Percentiles rank a stretch among this genome's conserved stretches.
These are phyloP conservation scores for Taphrina flavorubra DNA, from an alignment of 1,139 yeast genomes.

Conservation along the genomic window DNA sequence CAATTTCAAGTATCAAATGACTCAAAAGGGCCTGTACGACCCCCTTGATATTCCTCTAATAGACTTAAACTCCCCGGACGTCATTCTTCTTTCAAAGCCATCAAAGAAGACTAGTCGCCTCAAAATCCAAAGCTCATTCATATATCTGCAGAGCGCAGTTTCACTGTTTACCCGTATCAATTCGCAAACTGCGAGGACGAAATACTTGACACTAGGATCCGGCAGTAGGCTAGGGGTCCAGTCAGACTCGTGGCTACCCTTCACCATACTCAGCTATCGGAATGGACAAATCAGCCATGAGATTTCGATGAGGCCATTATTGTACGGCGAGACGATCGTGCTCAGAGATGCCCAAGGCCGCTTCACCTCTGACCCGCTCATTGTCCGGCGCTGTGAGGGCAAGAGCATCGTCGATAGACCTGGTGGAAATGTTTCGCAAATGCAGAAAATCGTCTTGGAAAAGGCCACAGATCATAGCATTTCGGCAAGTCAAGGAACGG, in stretches of 20 bases:
- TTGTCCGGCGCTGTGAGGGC: constrained; percentile 41
- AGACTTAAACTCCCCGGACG: constrained; percentile 27
- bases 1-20: constrained; percentile 22
- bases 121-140: constrained; percentile 20
- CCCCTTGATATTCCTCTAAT: constrained; percentile 26
- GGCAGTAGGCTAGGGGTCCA: constrained; percentile 27
- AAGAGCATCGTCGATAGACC: constrained; percentile 32
- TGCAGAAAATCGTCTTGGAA: constrained; percentile 40
- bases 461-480: background rate
- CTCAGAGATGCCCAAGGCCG: constrained; percentile 20
- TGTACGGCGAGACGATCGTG: constrained; percentile 34
- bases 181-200: constrained; percentile 42
- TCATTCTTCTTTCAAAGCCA: constrained; percentile 39
- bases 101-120: constrained; percentile 36
- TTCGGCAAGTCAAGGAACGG: background rate
- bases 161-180: constrained; percentile 42
- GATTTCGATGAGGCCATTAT: constrained; percentile 19
- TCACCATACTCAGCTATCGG: constrained; percentile 19
- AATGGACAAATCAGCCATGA: constrained; percentile 9
- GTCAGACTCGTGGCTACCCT: constrained; percentile 40
- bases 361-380: constrained; percentile 30
- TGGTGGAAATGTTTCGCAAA: constrained; percentile 36
- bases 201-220: constrained; percentile 31
- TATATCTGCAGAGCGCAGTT: constrained; percentile 22
- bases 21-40: constrained; percentile 16